Conservation (phyloP, 768 basidiomycete species). For the Boletus barrowsii region DNA sequence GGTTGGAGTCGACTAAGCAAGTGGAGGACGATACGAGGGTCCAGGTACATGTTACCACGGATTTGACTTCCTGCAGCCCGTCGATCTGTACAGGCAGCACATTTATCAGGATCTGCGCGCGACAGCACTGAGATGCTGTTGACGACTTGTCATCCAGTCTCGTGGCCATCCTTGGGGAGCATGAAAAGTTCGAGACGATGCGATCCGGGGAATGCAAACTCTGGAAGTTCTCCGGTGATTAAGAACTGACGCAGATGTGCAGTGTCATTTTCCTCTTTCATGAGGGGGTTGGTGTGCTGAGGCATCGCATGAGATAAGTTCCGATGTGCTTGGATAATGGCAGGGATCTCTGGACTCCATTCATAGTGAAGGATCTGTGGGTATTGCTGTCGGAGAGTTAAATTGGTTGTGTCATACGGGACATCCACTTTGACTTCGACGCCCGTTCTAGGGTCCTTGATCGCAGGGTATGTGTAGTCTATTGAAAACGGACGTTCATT, state of each 20-base stretch:
- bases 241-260: conserved; percentile 7
- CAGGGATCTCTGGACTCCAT: background rate
- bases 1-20: conserved; percentile 1
- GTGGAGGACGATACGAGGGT: conserved; percentile 12
- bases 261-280: background rate
- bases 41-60: conserved; percentile 16
- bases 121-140: conserved; percentile 16
- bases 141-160: background rate
- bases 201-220: conserved; percentile 20
- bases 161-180: background rate
- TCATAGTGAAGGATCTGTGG: conserved; percentile 1
- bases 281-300: background rate
- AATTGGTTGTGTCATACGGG: conserved; percentile 4
- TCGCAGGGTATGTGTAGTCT: conserved; percentile 22
- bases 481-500: background rate
- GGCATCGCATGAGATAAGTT: background rate
- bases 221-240: conserved; percentile 8
- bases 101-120: conserved; percentile 3
- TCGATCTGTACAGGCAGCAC: background rate
- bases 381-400: conserved; percentile 4
- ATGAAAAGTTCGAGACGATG: conserved; percentile 20
- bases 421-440: conserved; percentile 11
- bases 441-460: conserved; percentile 6
- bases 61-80: conserved; percentile 2
- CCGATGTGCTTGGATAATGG: background rate